Percentiles rank a stretch among this genome's conserved stretches.
Conservation (phyloP, 345 rosid genomes). For the Eucalyptus marginata region DNA sequence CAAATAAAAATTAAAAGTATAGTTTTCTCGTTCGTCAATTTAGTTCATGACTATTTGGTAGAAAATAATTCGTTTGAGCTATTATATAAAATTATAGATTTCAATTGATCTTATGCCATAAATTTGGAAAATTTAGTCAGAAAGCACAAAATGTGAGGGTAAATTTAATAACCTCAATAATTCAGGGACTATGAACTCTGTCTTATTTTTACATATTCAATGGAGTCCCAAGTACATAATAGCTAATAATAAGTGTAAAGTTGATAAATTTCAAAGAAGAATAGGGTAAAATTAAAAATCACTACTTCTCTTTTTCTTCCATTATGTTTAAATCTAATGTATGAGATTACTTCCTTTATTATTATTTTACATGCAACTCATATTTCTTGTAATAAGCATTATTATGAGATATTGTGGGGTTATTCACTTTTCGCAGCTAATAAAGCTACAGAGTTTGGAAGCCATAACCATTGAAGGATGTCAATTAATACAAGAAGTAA, state of each 20-base stretch:
- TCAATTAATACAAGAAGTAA: background rate
- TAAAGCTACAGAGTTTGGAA: background rate
- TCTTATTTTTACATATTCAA: background rate
- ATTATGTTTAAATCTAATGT: background rate
- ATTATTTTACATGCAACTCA: background rate
- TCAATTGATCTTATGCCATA: background rate
- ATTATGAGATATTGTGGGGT: too few species aligned
- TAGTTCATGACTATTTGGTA: background rate
- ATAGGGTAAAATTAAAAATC: background rate
- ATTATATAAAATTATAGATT: background rate
- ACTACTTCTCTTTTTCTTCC: background rate
- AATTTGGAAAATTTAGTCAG: background rate
- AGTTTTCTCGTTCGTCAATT: too few species aligned
- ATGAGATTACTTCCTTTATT: background rate
- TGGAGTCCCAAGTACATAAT: background rate
- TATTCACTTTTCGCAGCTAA: background rate
- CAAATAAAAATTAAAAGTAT: background rate
- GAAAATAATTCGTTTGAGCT: background rate
- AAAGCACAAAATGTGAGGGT: background rate
- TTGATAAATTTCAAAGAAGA: background rate
- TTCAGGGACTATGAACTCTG: too few species aligned
- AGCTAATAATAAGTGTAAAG: background rate
- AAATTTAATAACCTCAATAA: background rate
- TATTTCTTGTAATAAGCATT: too few species aligned
- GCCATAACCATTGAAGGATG: background rate